phyloP scores from a whole-genome alignment of 495 filamentous ascomycete species.

The Margaritispora aquatica region DNA sequence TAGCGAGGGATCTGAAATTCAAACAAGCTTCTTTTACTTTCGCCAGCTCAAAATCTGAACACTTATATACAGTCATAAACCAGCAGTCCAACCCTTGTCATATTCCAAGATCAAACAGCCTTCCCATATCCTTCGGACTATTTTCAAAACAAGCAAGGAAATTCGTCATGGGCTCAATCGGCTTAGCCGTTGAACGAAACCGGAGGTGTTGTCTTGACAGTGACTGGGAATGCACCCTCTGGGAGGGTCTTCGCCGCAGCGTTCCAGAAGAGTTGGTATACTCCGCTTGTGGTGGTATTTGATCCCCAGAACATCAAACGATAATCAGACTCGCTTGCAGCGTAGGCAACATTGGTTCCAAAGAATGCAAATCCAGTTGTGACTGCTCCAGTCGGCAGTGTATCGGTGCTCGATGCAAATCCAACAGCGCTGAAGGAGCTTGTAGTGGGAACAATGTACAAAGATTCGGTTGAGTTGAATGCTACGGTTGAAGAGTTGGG shows the following conservation, averaged over 20 bases:
- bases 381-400: constrained; percentile 6
- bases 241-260: not conserved
- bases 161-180: not conserved
- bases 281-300: not conserved
- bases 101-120: no score
- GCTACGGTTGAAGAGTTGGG: constrained; percentile 4
- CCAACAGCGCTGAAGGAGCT: constrained; percentile 8
- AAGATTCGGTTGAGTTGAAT: constrained; percentile 12
- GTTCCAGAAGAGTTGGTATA: constrained; percentile 3
- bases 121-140: no score
- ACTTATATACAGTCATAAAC: no score
- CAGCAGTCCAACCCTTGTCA: not conserved
- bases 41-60: no score
- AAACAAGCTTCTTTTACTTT: no score
- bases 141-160: not conserved
- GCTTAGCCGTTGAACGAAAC: not conserved
- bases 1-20: no score
- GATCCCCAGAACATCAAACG: constrained; percentile 2
- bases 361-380: constrained; percentile 15
- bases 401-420: constrained; percentile 7
- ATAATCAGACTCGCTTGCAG: not conserved
- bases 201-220: not conserved
- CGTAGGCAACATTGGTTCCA: constrained; percentile 16
- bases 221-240: not conserved
- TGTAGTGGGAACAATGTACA: constrained; percentile 11